A percentile compares a stretch with the other conserved stretches of the same genome.
These are phyloP conservation scores for Lentinula aciculospora DNA, from an alignment of 768 basidiomycete species.

Conservation along the genomic window DNA sequence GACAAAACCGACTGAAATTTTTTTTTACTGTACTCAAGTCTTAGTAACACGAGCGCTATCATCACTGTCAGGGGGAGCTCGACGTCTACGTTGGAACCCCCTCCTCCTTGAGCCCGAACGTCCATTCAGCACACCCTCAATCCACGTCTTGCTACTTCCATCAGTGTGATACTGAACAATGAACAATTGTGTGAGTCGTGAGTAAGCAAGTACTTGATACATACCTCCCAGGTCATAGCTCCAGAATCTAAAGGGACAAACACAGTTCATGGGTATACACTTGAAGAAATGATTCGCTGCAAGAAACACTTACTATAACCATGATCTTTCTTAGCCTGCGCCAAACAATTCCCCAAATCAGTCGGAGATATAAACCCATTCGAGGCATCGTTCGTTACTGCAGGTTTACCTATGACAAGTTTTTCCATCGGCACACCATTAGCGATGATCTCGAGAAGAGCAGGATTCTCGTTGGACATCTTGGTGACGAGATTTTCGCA, in stretches of 20 bases:
- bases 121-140: too few relatives aligned
- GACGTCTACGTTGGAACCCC: too few relatives aligned
- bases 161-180: too few relatives aligned
- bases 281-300: slow-evolving; percentile 25
- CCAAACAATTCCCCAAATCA: slow-evolving; percentile 38
- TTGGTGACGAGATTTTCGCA: slow-evolving; percentile 35
- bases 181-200: too few relatives aligned
- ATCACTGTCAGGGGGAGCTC: too few relatives aligned
- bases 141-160: too few relatives aligned
- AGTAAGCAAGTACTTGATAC: too few relatives aligned
- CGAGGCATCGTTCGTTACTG: slow-evolving; percentile 23
- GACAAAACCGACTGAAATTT: too few relatives aligned
- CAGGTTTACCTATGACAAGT: slow-evolving; percentile 53
- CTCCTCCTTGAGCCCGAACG: too few relatives aligned
- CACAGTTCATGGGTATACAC: neutral
- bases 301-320: too few relatives aligned
- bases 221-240: slow-evolving; percentile 1
- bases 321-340: slow-evolving; percentile 33
- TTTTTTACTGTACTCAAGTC: too few relatives aligned
- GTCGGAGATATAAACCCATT: slow-evolving; percentile 40
- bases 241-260: neutral
- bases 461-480: slow-evolving; percentile 31
- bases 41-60: too few relatives aligned
- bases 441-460: slow-evolving; percentile 32
- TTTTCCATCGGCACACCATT: slow-evolving; percentile 38